Base-by-base conservation (phyloP, 805 yeast species). In the Candida koratica region DNA sequence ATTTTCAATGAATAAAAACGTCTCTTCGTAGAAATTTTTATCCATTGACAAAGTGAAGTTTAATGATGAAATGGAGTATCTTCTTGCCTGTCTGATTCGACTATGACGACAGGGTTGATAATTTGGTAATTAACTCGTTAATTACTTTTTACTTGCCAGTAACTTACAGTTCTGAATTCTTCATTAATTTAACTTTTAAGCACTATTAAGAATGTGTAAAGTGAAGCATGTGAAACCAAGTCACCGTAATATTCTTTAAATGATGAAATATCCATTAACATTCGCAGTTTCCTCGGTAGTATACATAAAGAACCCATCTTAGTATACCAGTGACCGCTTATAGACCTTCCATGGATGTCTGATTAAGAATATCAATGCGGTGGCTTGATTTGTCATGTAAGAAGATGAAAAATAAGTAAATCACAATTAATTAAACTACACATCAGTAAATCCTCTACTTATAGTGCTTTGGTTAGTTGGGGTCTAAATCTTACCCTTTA, bases 201-300 rank as follows among this genome's bases (percentile, higher is more conserved):
- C 63, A 49, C 55, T 49, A 45, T 46, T 43, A 18, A 29, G 16
- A 12, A 25, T 23, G 32, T n/a, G 32, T 29, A n/a, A n/a, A n/a
- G n/a, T n/a, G n/a, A n/a, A n/a, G n/a, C n/a, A n/a, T n/a, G n/a
- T n/a, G n/a, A 6, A 6, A 13, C 8, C 17, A 28, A 35, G 44
- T 42, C 5, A 22, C 25, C 9, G 12, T 24, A 14, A 17, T 11
- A 14, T 28, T 32, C 23, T 30, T 42, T 42, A 77, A 55, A 69
- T 82, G 93, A 83, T 82, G 89, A 82, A 77, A 69, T 64, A 69
- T 63, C 79, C 81, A 70, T 69, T 64, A 73, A 81, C 93, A 82
- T 82, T 83, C 93, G 90, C 93, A 83, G 93, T 83, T 82, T 83
- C 89, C 90, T 77, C 93, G 93, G 89, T 81, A 83, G 84, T 77